Base-by-base conservation (phyloP, 1,284 basidiomycete species). In the Cutaneotrichosporon sp. region DNA sequence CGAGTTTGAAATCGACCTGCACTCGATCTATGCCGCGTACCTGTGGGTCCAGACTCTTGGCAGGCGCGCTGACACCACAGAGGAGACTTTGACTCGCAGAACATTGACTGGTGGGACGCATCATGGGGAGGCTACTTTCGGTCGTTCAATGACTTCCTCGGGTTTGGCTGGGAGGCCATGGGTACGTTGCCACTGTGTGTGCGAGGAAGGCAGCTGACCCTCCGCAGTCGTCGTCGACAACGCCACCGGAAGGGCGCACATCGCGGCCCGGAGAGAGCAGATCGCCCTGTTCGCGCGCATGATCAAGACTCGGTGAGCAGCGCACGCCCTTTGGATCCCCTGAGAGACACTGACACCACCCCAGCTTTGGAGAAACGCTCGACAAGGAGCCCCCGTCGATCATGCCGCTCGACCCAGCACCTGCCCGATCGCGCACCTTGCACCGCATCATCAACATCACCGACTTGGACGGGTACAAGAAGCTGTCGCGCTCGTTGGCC, bases 161-260 rank as follows among this genome's bases (percentile, higher is more conserved):
- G 86, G 10, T 92, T 92, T 73, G 89, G 88, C 31, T 93, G 91
- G 91, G 90, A 91, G 11, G 87, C 86, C 14, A 89, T 93, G 76
- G 72, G 76, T 76, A 45, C 62, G 76, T 63, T 24, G 16, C 24
- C 31, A 16, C 18, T 29, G n/a, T 27, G 47, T 24, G 24, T 50
- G 20, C 34, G 4, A 18, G 27, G 18, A 13, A 36, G 16, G 53
- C 10, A 36, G 9, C 63, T 61, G 27, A 65, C 59, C 5, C 27
- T 38, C 14, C 54, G 38, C 45, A 78, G 87, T 87, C 3, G 85
- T 91, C 42, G 91, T 91, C 43, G 89, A 92, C 74, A 74, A 81
- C 53, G 82, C 81, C 69, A 90, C 90, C 0, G 88, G 89, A 4
- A 84, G 84, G 66, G 85, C 89, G 0, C 90, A 92, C 75, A 88